phyloP scores from a whole-genome alignment of 257 asterid species.

The Lycium ferocissimum region DNA sequence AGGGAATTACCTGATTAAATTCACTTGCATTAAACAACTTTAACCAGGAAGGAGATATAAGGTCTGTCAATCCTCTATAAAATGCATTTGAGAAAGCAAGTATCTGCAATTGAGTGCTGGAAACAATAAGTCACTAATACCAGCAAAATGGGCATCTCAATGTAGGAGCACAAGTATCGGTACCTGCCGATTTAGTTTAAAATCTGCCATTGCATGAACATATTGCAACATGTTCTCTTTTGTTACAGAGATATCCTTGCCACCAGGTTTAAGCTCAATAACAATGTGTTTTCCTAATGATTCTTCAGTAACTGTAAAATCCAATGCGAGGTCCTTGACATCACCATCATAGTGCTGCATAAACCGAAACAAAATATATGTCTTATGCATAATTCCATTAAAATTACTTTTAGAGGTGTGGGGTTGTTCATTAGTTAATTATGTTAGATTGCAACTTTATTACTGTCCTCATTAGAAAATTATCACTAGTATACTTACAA shows the following conservation, averaged over 20 bases:
- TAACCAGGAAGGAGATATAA: slow-evolving; percentile 96
- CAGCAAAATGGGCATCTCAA: slow-evolving; percentile 32
- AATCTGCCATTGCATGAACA: slow-evolving; percentile 95
- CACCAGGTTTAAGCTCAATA: slow-evolving; percentile 93
- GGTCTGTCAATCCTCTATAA: slow-evolving; percentile 87
- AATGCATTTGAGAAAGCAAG: slow-evolving; percentile 96
- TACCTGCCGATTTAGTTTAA: slow-evolving; percentile 96
- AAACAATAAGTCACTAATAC: slow-evolving; percentile 44
- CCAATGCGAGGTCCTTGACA: slow-evolving; percentile 77
- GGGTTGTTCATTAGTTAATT: not conserved
- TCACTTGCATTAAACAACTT: slow-evolving; percentile 92
- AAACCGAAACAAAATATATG: not conserved
- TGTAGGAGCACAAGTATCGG: slow-evolving; percentile 33
- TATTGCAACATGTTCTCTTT: slow-evolving; percentile 96
- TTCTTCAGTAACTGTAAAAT: slow-evolving; percentile 96
- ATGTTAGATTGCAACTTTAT: not conserved
- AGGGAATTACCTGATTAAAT: slow-evolving; percentile 84
- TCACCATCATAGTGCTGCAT: slow-evolving; percentile 95
- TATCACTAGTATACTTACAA: not conserved
- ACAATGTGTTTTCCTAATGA: slow-evolving; percentile 73
- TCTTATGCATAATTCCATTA: slow-evolving; percentile 24
- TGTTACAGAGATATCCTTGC: slow-evolving; percentile 77
- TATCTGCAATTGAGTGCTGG: slow-evolving; percentile 62
- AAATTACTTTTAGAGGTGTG: not conserved
- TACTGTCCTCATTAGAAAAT: slow-evolving; percentile 13